Evolutionary conservation across 129 eudicot species (phyloP).

Genomic region (Helianthus tuberosus): DNA sequence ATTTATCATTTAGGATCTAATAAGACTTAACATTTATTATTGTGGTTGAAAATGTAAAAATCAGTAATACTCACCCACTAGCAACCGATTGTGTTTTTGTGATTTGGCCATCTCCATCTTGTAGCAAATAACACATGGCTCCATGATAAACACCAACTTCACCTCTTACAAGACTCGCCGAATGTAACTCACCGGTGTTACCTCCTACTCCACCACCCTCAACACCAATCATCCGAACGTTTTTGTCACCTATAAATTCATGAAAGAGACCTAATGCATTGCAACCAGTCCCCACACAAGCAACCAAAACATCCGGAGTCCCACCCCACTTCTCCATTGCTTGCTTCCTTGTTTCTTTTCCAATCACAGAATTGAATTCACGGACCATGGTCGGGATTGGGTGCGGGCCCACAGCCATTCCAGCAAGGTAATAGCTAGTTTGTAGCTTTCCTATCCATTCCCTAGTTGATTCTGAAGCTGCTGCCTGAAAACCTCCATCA

Average conservation of each 20-base stretch:
- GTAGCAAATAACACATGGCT: slow-evolving; percentile 70
- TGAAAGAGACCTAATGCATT: slow-evolving; percentile 73
- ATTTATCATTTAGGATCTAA: not conserved
- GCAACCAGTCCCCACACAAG: slow-evolving; percentile 78
- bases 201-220: slow-evolving; percentile 61
- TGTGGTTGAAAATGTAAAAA: not conserved
- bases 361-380: slow-evolving; percentile 72
- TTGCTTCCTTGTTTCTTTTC: slow-evolving; percentile 76
- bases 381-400: slow-evolving; percentile 73
- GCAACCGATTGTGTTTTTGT: slow-evolving; percentile 59
- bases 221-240: slow-evolving; percentile 61
- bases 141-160: slow-evolving; percentile 85
- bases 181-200: slow-evolving; percentile 36
- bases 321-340: slow-evolving; percentile 83
- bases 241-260: slow-evolving; percentile 61
- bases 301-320: slow-evolving; percentile 67
- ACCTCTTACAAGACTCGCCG: slow-evolving; percentile 62
- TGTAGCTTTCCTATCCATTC: slow-evolving; percentile 56
- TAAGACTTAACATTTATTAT: not conserved
- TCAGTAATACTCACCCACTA: slow-evolving; percentile 47
- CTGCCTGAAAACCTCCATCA: slow-evolving; percentile 59
- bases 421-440: slow-evolving; percentile 48
- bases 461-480: slow-evolving; percentile 60
- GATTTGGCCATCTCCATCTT: slow-evolving; percentile 69
- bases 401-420: slow-evolving; percentile 67